Conservation (phyloP, 306 rosid genomes). For the Dalbergia cultrata region DNA sequence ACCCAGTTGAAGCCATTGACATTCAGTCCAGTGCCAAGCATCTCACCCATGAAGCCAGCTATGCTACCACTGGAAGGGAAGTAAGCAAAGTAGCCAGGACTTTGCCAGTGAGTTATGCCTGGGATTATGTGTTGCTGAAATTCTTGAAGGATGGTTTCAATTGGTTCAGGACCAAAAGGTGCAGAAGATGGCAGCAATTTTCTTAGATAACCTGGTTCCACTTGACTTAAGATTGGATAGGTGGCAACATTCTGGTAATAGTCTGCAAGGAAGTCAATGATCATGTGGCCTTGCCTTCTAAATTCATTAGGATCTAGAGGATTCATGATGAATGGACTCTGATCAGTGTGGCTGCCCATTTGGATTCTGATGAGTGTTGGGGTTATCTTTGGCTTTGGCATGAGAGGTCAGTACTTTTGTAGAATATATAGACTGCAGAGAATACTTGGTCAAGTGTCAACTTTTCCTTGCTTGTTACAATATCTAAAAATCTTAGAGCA, state of each 20-base stretch:
- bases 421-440: too few species aligned
- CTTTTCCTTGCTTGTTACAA: too few species aligned
- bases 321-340: constrained; percentile 37
- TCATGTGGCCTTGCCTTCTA: constrained; percentile 65
- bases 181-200: constrained; percentile 47
- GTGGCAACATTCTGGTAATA: constrained; percentile 57
- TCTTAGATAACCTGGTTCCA: constrained; percentile 61
- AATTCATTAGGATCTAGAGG: constrained; percentile 67
- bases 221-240: constrained; percentile 66
- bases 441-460: too few species aligned
- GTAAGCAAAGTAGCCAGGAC: constrained; percentile 71
- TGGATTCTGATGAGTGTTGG: too few species aligned
- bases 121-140: constrained; percentile 54
- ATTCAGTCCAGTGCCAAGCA: constrained; percentile 67
- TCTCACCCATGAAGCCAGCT: constrained; percentile 69
- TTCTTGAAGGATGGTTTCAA: constrained; percentile 64
- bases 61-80: constrained; percentile 69
- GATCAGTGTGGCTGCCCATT: too few species aligned
- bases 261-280: constrained; percentile 70
- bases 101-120: constrained; percentile 75
- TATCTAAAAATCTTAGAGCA: too few species aligned
- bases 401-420: too few species aligned
- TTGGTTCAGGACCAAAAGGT: constrained; percentile 56
- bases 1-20: constrained; percentile 71
- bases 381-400: too few species aligned